phyloP scores from a whole-genome alignment of 148 eudicot species.

The Chenopodium formosanum region DNA sequence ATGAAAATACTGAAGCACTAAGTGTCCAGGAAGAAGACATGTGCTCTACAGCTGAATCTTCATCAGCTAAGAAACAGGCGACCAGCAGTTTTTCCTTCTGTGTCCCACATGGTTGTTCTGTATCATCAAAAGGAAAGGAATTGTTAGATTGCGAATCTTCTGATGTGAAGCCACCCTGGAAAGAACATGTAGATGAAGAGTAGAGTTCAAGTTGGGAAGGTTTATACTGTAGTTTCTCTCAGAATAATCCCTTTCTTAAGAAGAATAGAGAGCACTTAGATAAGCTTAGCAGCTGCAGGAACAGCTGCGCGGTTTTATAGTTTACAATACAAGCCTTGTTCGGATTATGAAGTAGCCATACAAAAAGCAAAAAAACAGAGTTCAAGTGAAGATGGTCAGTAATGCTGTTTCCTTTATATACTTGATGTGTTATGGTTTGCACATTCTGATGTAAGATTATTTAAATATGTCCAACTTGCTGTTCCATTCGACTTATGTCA shows the following conservation, averaged over 20 bases:
- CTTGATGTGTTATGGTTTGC: not conserved
- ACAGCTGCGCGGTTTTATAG: too few species aligned
- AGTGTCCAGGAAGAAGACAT: slow-evolving; percentile 65
- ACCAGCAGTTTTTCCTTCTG: slow-evolving; percentile 51
- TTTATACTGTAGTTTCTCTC: slow-evolving; percentile 7
- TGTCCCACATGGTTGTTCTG: slow-evolving; percentile 57
- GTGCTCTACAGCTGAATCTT: slow-evolving; percentile 85
- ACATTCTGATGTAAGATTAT: not conserved
- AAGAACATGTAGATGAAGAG: slow-evolving; percentile 35
- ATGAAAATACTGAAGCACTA: slow-evolving; percentile 29
- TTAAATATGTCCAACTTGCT: not conserved
- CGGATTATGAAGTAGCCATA: not conserved
- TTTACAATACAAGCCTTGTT: too few species aligned
- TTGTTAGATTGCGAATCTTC: slow-evolving; percentile 39
- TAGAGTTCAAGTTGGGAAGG: slow-evolving; percentile 35
- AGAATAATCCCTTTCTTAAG: not conserved
- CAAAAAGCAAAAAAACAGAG: not conserved
- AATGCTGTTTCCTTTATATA: not conserved
- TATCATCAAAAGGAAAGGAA: slow-evolving; percentile 24
- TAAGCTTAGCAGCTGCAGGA: not conserved
- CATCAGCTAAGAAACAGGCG: slow-evolving; percentile 56
- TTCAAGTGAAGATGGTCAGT: slow-evolving; percentile 11
- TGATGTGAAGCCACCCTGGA: slow-evolving; percentile 39
- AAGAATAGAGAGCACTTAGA: not conserved
- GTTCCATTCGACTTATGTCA: not conserved